Percentiles rank a stretch among this genome's conserved stretches.
Evolutionary conservation across 1,284 basidiomycete genomes (phyloP).

Genomic region (Chalciporus piperatoides): DNA sequence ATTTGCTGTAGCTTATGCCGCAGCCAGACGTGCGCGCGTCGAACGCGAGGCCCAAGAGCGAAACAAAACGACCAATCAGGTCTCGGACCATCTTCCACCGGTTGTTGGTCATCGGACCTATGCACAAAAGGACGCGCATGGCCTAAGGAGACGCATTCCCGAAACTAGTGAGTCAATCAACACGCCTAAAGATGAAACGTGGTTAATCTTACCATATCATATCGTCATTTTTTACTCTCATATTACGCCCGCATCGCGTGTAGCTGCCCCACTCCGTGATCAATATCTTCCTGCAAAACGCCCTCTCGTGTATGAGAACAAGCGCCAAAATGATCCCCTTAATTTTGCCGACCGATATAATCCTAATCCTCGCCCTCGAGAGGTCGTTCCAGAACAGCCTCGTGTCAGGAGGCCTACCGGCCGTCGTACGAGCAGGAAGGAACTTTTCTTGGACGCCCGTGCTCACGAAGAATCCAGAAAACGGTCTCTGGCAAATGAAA

Average conservation of each 20-base stretch:
- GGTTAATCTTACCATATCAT: conserved; percentile 27
- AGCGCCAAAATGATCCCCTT: conserved; percentile 18
- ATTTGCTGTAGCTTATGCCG: conserved; percentile 80
- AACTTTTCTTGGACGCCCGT: conserved; percentile 12
- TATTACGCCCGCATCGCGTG: conserved; percentile 19
- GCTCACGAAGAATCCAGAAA: conserved; percentile 34
- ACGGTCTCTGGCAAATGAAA: conserved; percentile 41
- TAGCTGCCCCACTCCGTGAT: conserved; percentile 21
- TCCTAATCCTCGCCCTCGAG: conserved; percentile 30
- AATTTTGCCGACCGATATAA: conserved; percentile 36
- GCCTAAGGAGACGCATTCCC: conserved; percentile 32
- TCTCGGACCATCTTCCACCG: conserved; percentile 23
- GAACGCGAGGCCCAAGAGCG: conserved; percentile 40
- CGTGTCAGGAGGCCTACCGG: conserved; percentile 12
- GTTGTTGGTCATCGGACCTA: conserved; percentile 28
- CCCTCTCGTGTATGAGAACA: conserved; percentile 12
- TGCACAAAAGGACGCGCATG: conserved; percentile 25
- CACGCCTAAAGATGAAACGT: conserved; percentile 21
- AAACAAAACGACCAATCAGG: conserved; percentile 27
- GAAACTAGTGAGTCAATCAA: conserved; percentile 32
- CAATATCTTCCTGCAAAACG: conserved; percentile 21
- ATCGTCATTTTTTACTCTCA: conserved; percentile 7
- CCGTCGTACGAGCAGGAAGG: conserved; percentile 28
- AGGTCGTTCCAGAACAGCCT: conserved; percentile 20
- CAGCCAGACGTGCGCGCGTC: conserved; percentile 51